Conservation (phyloP, 257 asterid species). For the Salvia splendens region DNA sequence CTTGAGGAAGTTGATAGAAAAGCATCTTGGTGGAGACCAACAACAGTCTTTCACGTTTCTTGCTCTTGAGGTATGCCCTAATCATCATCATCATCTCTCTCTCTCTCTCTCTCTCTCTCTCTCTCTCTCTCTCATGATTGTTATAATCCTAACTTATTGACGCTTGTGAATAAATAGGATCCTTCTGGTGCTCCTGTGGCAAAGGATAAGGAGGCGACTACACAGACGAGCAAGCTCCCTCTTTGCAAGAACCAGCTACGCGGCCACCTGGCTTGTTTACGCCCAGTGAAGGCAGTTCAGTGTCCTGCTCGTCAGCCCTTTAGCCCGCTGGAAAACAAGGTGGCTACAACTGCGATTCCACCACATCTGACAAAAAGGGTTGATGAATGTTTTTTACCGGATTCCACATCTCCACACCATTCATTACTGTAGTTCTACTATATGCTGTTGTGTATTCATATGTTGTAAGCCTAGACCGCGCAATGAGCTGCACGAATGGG, state of each 20-base stretch:
- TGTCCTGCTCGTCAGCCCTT: conserved; percentile 46
- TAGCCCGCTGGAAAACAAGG: conserved; percentile 54
- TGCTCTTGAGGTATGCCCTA: conserved; percentile 49
- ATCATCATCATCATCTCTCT: not conserved
- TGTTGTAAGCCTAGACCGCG: conserved; percentile 13
- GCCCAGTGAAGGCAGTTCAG: conserved; percentile 46
- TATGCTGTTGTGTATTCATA: not conserved
- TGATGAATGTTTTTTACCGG: conserved; percentile 43
- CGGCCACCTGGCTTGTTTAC: conserved; percentile 65
- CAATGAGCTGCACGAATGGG: conserved; percentile 31
- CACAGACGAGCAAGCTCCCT: conserved; percentile 58
- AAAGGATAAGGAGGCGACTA: conserved; percentile 57
- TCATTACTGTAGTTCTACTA: conserved; percentile 38
- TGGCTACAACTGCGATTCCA: conserved; percentile 48
- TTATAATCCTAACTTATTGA: not conserved
- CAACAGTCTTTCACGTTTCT: conserved; percentile 68
- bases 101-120: not conserved
- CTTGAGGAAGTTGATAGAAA: conserved; percentile 77
- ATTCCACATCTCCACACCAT: conserved; percentile 53
- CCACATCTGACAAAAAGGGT: conserved; percentile 35
- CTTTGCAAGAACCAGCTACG: conserved; percentile 54
- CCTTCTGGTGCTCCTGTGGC: conserved; percentile 73
- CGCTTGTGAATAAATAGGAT: conserved; percentile 43
- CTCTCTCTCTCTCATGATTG: not conserved
- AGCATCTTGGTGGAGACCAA: conserved; percentile 60